These are phyloP conservation scores for Gynandropsis gynandra DNA, from an alignment of 345 rosid genomes.

Conservation along the genomic window DNA sequence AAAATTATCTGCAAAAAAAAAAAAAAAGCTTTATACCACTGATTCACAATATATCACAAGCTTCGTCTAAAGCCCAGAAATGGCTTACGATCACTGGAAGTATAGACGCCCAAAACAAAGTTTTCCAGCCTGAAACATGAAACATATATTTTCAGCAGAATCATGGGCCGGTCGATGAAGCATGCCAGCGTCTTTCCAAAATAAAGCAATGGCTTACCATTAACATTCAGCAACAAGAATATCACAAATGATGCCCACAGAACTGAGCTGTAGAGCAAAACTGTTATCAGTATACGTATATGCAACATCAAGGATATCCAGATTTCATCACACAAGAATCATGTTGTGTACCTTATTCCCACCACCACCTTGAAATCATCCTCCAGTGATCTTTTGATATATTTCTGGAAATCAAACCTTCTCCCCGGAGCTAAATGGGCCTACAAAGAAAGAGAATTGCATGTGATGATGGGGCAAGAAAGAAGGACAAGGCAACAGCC, in stretches of 20 bases:
- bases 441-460: conserved; percentile 28
- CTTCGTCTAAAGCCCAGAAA: background rate
- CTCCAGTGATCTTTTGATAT: conserved; percentile 81
- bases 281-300: conserved; percentile 1
- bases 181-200: background rate
- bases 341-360: conserved; percentile 57
- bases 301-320: background rate
- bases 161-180: background rate
- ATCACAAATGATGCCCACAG: conserved; percentile 84
- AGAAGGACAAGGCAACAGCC: background rate
- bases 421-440: conserved; percentile 94
- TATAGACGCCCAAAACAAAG: conserved; percentile 79
- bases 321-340: too few species aligned
- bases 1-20: conserved; percentile 56
- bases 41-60: background rate
- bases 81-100: conserved; percentile 71
- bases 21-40: conserved; percentile 2
- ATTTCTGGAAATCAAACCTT: conserved; percentile 79
- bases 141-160: background rate
- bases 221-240: conserved; percentile 79
- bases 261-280: conserved; percentile 50
- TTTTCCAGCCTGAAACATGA: conserved; percentile 58
- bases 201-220: conserved; percentile 34
- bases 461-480: conserved; percentile 1
- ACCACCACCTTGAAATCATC: conserved; percentile 81